Percentiles rank a stretch among this genome's conserved stretches.
Conservation (phyloP, 768 basidiomycete species). For the Chiua virens region DNA sequence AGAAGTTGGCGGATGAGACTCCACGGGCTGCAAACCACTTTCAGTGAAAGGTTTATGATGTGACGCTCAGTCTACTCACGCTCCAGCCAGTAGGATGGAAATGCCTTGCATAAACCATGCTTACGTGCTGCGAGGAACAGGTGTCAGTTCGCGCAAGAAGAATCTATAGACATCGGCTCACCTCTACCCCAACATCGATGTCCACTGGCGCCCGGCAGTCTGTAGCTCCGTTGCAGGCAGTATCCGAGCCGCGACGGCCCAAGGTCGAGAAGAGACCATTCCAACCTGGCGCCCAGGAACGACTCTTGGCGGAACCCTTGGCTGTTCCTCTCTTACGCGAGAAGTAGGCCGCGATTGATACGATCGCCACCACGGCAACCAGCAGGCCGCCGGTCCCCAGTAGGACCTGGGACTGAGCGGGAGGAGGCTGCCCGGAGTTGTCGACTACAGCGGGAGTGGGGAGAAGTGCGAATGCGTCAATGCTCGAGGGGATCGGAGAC, state of each 20-base stretch:
- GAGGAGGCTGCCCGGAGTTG: no score
- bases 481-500: no score
- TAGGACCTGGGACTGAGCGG: no score
- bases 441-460: no score
- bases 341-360: slow-evolving; percentile 16
- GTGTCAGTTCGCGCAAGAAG: background rate
- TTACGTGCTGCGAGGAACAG: slow-evolving; percentile 6
- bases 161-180: background rate
- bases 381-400: no score
- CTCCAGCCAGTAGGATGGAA: slow-evolving; percentile 25
- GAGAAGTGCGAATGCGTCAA: no score
- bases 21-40: slow-evolving; percentile 7
- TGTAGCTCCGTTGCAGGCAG: background rate
- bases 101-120: slow-evolving; percentile 21
- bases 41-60: background rate
- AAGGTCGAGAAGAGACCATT: slow-evolving; percentile 5
- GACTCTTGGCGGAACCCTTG: background rate
- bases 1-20: slow-evolving; percentile 17
- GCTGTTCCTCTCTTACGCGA: slow-evolving; percentile 2
- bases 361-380: background rate
- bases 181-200: slow-evolving; percentile 12
- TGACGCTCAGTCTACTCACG: background rate
- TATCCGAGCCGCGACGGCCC: background rate
- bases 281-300: slow-evolving; percentile 2
- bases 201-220: background rate